Evolutionary conservation across 768 basidiomycete genomes (phyloP).

Genomic region (Boletellus emodensis): DNA sequence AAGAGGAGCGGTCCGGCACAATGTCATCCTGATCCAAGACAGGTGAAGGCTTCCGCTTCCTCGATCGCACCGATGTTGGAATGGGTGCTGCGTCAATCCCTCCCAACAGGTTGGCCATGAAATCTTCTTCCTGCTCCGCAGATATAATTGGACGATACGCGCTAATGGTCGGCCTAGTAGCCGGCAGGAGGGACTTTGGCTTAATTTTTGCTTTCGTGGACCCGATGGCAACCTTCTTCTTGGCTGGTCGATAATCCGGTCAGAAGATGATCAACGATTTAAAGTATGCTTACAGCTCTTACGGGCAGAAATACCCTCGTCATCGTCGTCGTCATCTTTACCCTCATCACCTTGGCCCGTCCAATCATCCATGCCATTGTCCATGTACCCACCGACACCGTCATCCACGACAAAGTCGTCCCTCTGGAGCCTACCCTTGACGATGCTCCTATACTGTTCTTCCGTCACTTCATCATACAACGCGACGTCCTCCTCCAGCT

Average conservation of each 20-base stretch:
- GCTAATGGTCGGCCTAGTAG: conserved; percentile 57
- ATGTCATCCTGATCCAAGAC: conserved; percentile 35
- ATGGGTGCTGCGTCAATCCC: conserved; percentile 55
- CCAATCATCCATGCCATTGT: conserved; percentile 98
- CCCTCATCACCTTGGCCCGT: conserved; percentile 54
- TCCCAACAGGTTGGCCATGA: conserved; percentile 80
- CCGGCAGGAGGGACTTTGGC: conserved; percentile 46
- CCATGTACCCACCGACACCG: conserved; percentile 85
- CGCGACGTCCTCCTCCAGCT: conserved; percentile 55
- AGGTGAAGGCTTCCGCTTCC: conserved; percentile 68
- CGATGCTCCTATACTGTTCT: conserved; percentile 83
- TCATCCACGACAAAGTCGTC: conserved; percentile 98
- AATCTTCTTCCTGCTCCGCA: conserved; percentile 79
- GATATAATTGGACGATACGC: conserved; percentile 78
- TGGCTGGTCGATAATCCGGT: conserved; percentile 20
- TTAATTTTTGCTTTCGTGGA: conserved; percentile 37
- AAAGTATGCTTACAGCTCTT: conserved; percentile 37
- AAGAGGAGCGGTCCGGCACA: conserved; percentile 32
- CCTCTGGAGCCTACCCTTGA: conserved; percentile 71
- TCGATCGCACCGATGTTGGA: conserved; percentile 35
- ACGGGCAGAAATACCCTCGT: conserved; percentile 31
- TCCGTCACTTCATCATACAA: conserved; percentile 91
- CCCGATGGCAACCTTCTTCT: conserved; percentile 21
- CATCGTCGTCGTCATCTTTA: conserved; percentile 49
- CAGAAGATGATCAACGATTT: not conserved